Evolutionary conservation across 2,329 filamentous ascomycete species (phyloP).

Genomic region (Fusarium torulosum): DNA sequence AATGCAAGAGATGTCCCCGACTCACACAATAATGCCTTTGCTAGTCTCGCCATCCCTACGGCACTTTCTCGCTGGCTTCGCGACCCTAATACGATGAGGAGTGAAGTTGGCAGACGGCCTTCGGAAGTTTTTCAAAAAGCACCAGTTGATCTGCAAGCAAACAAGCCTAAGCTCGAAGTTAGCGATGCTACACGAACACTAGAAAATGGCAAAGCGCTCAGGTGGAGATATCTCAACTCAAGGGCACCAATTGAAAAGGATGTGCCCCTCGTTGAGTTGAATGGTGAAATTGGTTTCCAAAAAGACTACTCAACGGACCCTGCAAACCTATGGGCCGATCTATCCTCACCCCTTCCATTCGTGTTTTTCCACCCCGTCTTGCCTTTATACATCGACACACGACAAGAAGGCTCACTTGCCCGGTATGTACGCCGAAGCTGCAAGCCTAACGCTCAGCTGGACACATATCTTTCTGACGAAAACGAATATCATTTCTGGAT

Average conservation of each 20-base stretch:
- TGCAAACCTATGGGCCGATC: constrained; percentile 75
- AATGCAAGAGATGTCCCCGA: constrained; percentile 70
- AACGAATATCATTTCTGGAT: constrained; percentile 94
- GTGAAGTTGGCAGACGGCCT: constrained; percentile 74
- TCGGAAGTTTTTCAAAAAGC: constrained; percentile 76
- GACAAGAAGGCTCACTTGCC: constrained; percentile 85
- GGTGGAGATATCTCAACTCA: constrained; percentile 76
- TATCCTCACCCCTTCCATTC: constrained; percentile 76
- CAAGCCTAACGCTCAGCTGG: constrained; percentile 87
- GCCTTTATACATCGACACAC: constrained; percentile 92
- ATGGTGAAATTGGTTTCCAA: constrained; percentile 80
- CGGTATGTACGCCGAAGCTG: constrained; percentile 95
- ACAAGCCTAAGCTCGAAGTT: constrained; percentile 60
- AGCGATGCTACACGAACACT: constrained; percentile 60
- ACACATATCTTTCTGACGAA: constrained; percentile 83
- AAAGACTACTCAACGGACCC: constrained; percentile 77
- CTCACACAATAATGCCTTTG: constrained; percentile 81
- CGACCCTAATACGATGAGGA: constrained; percentile 75
- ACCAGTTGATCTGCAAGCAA: constrained; percentile 58
- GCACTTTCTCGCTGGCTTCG: constrained; percentile 83
- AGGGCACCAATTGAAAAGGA: constrained; percentile 67
- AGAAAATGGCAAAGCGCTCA: constrained; percentile 60
- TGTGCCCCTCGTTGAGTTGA: constrained; percentile 76
- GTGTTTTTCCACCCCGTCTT: constrained; percentile 90
- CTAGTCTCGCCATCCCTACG: constrained; percentile 79